These are phyloP conservation scores for Lachancea meyersii DNA, from an alignment of 805 yeast species.

Conservation along the genomic window DNA sequence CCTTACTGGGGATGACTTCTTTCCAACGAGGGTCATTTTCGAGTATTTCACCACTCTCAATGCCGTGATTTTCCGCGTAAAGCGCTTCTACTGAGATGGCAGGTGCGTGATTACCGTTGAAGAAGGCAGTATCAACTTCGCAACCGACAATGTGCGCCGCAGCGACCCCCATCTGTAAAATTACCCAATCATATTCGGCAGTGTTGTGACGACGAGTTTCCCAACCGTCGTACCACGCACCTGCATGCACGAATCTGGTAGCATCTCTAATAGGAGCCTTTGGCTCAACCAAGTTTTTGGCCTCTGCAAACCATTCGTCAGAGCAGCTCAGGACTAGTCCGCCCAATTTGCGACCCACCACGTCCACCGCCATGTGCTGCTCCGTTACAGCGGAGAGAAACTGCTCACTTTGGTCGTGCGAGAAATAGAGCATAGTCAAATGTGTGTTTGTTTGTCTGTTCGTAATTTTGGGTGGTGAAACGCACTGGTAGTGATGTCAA, in stretches of 20 bases:
- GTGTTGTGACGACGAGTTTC: constrained; percentile 92
- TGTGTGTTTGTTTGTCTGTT: background rate
- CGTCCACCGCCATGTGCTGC: constrained; percentile 42
- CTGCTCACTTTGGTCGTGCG: constrained; percentile 12
- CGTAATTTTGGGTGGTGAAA: too few species aligned
- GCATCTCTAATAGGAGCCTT: constrained; percentile 75
- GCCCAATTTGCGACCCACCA: constrained; percentile 78
- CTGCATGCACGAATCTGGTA: constrained; percentile 70
- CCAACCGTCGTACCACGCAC: constrained; percentile 99
- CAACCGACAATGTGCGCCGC: constrained; percentile 69
- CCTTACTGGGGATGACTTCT: constrained; percentile 55
- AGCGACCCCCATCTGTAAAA: constrained; percentile 75
- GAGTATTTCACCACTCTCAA: constrained; percentile 22
- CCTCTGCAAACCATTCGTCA: constrained; percentile 96
- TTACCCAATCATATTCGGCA: constrained; percentile 81
- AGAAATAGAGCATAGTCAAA: background rate
- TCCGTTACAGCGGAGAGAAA: constrained; percentile 13
- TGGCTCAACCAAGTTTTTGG: constrained; percentile 78
- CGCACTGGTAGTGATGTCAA: too few species aligned
- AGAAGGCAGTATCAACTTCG: constrained; percentile 89
- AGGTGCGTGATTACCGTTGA: constrained; percentile 95
- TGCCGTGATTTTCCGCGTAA: constrained; percentile 21
- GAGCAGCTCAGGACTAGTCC: constrained; percentile 64
- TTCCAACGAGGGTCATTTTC: constrained; percentile 54
- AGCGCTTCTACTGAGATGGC: constrained; percentile 76